A percentile compares a stretch with the other conserved stretches of the same genome.
These are phyloP conservation scores for Saccharomyces hybrid DNA, from an alignment of 1,139 yeast species.

Conservation along the genomic window DNA sequence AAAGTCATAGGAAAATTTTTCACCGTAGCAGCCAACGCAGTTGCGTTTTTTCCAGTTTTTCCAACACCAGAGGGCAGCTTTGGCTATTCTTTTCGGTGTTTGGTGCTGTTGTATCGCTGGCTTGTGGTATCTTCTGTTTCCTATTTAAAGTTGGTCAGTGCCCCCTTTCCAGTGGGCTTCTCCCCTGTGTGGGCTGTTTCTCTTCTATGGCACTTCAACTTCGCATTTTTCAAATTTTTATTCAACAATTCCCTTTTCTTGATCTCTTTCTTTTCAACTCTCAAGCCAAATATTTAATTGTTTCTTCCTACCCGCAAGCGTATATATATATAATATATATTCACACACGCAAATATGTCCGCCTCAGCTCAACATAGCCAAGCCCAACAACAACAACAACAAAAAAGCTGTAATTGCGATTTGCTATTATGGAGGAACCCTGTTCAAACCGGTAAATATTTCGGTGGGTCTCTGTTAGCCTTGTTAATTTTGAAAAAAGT, in stretches of 20 bases:
- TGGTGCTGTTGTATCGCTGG: neutral
- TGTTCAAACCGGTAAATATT: constrained; percentile 63
- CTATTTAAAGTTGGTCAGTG: neutral
- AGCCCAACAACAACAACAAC: neutral
- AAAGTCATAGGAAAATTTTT: neutral
- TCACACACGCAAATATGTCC: neutral
- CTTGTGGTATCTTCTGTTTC: neutral
- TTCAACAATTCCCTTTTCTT: constrained; percentile 1
- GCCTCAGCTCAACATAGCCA: neutral
- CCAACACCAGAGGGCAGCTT: neutral
- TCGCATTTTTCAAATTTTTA: neutral
- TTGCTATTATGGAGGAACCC: constrained; percentile 84
- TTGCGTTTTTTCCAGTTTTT: neutral
- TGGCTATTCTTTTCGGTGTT: neutral
- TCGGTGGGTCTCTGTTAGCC: constrained; percentile 55
- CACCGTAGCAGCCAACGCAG: neutral
- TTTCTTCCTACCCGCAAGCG: neutral
- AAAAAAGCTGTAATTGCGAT: constrained; percentile 24
- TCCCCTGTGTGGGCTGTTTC: neutral
- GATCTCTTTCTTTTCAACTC: neutral
- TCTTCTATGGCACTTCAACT: neutral
- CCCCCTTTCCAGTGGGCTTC: neutral
- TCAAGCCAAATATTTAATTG: neutral
- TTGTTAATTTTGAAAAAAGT: constrained; percentile 62
- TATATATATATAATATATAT: neutral